Conservation (phyloP, 2,329 filamentous ascomycete species). For the Neopestalotiopsis sp. region DNA sequence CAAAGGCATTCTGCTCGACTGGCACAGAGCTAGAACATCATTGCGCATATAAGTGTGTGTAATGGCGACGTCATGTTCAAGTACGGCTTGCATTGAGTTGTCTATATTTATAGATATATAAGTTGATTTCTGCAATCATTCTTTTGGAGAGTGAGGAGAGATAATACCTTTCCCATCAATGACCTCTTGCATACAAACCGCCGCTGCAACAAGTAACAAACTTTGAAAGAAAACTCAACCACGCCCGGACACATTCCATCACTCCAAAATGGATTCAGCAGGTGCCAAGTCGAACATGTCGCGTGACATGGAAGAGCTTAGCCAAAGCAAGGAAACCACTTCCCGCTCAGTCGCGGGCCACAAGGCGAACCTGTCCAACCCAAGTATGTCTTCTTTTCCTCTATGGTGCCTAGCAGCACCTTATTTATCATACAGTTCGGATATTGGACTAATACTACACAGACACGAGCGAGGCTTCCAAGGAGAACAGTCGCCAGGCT, state of each 20-base stretch:
- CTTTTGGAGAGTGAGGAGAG: too few species aligned
- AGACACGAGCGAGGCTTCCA: constrained; percentile 52
- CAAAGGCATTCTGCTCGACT: neutral
- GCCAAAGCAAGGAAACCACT: constrained; percentile 34
- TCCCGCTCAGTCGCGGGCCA: constrained; percentile 41
- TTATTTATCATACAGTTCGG: too few species aligned
- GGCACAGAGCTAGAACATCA: neutral
- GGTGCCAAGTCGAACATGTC: constrained; percentile 46
- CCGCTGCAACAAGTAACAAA: neutral
- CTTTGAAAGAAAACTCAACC: neutral
- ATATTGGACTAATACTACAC: too few species aligned
- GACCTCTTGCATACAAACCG: too few species aligned
- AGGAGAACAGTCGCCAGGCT: constrained; percentile 47
- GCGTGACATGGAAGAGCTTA: constrained; percentile 47
- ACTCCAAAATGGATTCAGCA: constrained; percentile 38
- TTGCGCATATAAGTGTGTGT: too few species aligned
- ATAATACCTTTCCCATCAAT: too few species aligned
- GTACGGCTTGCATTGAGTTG: too few species aligned
- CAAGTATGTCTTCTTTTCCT: constrained; percentile 39
- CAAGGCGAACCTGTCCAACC: constrained; percentile 54
- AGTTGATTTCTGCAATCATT: too few species aligned
- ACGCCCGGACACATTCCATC: neutral
- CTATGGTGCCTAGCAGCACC: neutral
- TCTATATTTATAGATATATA: too few species aligned
- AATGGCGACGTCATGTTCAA: too few species aligned